phyloP scores from a whole-genome alignment of 2,329 filamentous ascomycete genomes.

The Rhytidhysteron rufulum region DNA sequence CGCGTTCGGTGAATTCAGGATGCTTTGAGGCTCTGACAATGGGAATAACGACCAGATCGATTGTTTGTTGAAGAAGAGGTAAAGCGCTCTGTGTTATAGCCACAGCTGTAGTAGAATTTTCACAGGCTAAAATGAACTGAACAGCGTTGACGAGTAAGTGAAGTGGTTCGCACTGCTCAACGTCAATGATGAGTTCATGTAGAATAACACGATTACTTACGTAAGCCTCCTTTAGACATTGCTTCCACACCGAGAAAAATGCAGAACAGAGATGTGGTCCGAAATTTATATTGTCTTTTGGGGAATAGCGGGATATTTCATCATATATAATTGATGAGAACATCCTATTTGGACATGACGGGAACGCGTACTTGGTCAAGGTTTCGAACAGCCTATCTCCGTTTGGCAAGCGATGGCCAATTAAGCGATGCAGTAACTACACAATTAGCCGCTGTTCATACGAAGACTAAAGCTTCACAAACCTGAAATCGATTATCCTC shows the following conservation, averaged over 20 bases:
- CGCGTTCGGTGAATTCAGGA: constrained; percentile 16
- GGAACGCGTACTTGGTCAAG: constrained; percentile 61
- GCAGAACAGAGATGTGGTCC: constrained; percentile 62
- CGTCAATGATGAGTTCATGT: too few relatives aligned
- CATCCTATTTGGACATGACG: constrained; percentile 59
- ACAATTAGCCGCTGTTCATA: constrained; percentile 2
- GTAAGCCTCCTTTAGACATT: constrained; percentile 61
- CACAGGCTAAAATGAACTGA: constrained; percentile 59
- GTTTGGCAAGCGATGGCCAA: constrained; percentile 58
- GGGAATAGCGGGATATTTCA: constrained; percentile 55
- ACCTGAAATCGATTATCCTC: constrained; percentile 36
- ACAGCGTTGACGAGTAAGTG: constrained; percentile 63
- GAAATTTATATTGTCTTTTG: constrained; percentile 50
- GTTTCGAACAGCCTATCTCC: constrained; percentile 64
- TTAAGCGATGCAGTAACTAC: constrained; percentile 55
- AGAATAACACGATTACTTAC: constrained; percentile 17
- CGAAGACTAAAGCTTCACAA: not conserved
- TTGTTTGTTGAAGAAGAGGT: constrained; percentile 41
- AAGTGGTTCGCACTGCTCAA: constrained; percentile 56
- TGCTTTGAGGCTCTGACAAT: constrained; percentile 34
- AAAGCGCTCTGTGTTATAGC: constrained; percentile 56
- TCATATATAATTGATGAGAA: constrained; percentile 67
- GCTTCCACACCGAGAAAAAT: constrained; percentile 64
- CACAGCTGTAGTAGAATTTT: constrained; percentile 57
- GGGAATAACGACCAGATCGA: constrained; percentile 55